phyloP scores from a whole-genome alignment of 176 grass and related monocot species.

The Chloris gayana region DNA sequence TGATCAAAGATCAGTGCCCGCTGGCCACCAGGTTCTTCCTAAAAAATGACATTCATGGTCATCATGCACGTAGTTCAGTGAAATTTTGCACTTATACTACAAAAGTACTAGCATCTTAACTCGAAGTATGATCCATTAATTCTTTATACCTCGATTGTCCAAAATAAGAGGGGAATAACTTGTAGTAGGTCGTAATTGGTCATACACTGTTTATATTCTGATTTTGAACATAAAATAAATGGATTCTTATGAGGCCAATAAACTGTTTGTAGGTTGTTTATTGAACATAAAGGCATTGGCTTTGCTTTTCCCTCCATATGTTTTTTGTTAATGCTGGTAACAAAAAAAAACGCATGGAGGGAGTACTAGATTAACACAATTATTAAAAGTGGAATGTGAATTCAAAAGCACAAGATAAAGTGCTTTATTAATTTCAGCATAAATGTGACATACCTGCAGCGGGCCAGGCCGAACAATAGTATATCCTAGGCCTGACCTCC shows the following conservation, averaged over 20 bases:
- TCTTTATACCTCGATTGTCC: slow-evolving; percentile 1
- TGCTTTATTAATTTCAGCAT: background rate
- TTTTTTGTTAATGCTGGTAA: background rate
- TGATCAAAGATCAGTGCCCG: slow-evolving; percentile 98
- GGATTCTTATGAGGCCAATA: background rate
- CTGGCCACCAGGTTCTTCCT: slow-evolving; percentile 99
- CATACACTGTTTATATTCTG: background rate
- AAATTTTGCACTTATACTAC: background rate
- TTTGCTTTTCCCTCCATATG: background rate
- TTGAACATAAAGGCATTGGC: background rate
- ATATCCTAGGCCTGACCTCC: slow-evolving; percentile 96
- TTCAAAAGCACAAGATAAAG: background rate
- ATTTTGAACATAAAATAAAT: background rate
- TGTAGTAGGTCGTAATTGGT: background rate
- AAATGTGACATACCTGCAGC: slow-evolving; percentile 60
- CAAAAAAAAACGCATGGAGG: background rate
- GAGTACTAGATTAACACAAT: background rate
- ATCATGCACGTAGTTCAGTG: slow-evolving; percentile 10
- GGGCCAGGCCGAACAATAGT: slow-evolving; percentile 96
- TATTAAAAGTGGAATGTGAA: slow-evolving; percentile 8
- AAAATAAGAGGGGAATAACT: background rate
- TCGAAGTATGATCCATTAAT: background rate
- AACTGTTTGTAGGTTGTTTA: background rate
- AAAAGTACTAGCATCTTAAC: background rate
- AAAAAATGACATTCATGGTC: background rate